Percentiles rank a stretch among this genome's conserved stretches.
Evolutionary conservation across 2,329 filamentous ascomycete species (phyloP).

Genomic region (Botrytis deweyae): DNA sequence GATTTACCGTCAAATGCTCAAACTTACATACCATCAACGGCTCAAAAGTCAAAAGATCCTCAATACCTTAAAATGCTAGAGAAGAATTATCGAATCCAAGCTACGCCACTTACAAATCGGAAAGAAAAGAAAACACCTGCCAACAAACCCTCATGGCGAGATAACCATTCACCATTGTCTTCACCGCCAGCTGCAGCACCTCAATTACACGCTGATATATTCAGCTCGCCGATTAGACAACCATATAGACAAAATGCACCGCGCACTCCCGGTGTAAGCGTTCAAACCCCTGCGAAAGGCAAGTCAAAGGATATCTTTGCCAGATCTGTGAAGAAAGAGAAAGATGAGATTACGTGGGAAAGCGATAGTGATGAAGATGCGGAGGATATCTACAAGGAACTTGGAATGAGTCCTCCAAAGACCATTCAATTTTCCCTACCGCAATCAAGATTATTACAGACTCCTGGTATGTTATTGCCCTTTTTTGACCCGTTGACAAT

Average conservation of each 20-base stretch:
- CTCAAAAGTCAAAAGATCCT: conserved; percentile 59
- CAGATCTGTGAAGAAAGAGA: conserved; percentile 37
- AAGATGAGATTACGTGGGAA: conserved; percentile 68
- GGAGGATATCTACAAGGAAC: conserved; percentile 55
- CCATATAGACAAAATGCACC: conserved; percentile 44
- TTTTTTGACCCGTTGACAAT: background rate
- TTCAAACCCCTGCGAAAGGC: conserved; percentile 69
- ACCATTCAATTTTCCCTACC: conserved; percentile 84
- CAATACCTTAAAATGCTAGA: conserved; percentile 89
- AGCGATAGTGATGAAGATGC: conserved; percentile 61
- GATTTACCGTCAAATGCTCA: conserved; percentile 39
- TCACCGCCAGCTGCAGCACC: conserved; percentile 79
- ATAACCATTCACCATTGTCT: conserved; percentile 49
- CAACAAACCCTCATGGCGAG: conserved; percentile 39
- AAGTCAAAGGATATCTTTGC: conserved; percentile 52
- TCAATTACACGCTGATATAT: conserved; percentile 80
- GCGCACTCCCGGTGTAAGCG: conserved; percentile 78
- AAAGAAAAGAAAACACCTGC: conserved; percentile 30
- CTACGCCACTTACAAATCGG: conserved; percentile 69
- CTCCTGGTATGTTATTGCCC: conserved; percentile 61
- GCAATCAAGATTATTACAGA: conserved; percentile 74
- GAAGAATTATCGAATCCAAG: conserved; percentile 91
- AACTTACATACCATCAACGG: conserved; percentile 18
- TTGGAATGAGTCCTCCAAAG: conserved; percentile 86
- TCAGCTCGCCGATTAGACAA: conserved; percentile 67